Evolutionary conservation across 768 basidiomycete species (phyloP), one percentile per base, ranked within the genome.

Genomic region (Mrakia blollopis): DNA sequence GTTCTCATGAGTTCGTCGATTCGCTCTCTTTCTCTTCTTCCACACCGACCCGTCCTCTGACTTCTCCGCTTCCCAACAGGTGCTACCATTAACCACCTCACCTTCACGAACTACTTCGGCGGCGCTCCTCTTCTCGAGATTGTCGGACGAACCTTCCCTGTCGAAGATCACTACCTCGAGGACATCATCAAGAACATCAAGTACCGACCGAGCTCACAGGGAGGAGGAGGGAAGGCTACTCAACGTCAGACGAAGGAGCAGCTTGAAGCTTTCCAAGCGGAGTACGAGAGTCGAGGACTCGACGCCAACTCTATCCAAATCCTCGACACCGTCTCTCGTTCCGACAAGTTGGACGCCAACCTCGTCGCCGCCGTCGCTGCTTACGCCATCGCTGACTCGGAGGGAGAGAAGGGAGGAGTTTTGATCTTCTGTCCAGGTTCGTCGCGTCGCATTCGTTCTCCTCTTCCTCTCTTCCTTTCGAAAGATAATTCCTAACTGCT

Each of bases 11-110:
- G 7, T 57, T 28, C n/a, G 57, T 57, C 57, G 0, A 6, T 9
- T n/a, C n/a, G n/a, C n/a, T 13, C n/a, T 28, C 25, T 3, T 28
- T 28, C 6, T 28, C 25, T 5, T 7, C 25, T 57, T 0, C 37
- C 35, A 1, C 32, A 11, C 0, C 10, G 23, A 3, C 28, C 0
- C 25, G 1, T 5, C 28, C 3, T 61, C 73, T 52, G 65, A 75
- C 37, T 32, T 30, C 35, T 28, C 16, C 47, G 9, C 1, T n/a
- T 23, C 9, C 21, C 16, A 2, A 14, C 62, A 75, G 74, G 74
- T 44, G 95, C 95, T 7, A 98, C 95, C 0, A 95, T 96, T 83
- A 95, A 97, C 80, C 92, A 94, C 78, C 87, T 92, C 79, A 88
- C 86, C n/a, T 94, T 94, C 80, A 85, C 90, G 68, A 86, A 88